These are phyloP conservation scores for Triangularia verruculosa DNA, from an alignment of 2,329 filamentous ascomycete species.

Conservation along the genomic window DNA sequence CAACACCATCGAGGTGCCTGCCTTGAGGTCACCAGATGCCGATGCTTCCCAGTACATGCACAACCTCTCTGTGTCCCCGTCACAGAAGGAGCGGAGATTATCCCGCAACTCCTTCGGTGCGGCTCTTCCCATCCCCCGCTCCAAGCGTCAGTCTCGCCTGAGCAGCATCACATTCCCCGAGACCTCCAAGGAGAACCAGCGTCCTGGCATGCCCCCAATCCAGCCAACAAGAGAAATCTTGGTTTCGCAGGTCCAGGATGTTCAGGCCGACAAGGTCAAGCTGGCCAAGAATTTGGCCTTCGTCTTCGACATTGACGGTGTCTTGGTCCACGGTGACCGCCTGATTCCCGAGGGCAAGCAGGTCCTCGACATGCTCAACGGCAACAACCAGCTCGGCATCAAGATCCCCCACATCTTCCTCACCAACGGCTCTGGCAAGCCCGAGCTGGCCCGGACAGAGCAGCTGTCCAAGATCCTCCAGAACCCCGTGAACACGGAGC, in stretches of 20 bases:
- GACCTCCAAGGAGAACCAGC: conserved; percentile 25
- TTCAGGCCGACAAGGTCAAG: conserved; percentile 62
- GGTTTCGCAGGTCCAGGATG: conserved; percentile 66
- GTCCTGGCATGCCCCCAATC: conserved; percentile 57
- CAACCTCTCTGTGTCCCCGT: conserved; percentile 65
- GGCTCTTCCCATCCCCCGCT: conserved; percentile 68
- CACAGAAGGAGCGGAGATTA: conserved; percentile 62
- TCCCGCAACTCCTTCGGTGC: conserved; percentile 76
- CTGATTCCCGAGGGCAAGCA: conserved; percentile 65
- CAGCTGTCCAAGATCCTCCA: conserved; percentile 66
- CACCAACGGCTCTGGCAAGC: conserved; percentile 72
- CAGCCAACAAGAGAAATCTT: conserved; percentile 65
- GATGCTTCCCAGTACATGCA: conserved; percentile 71
- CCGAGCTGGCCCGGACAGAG: conserved; percentile 60
- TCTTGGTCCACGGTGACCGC: conserved; percentile 69
- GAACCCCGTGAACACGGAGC: conserved; percentile 63
- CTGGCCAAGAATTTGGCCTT: conserved; percentile 78
- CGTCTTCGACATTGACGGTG: conserved; percentile 76
- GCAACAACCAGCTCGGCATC: conserved; percentile 74
- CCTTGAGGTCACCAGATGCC: conserved; percentile 64
- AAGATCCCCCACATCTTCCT: conserved; percentile 74
- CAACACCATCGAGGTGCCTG: conserved; percentile 66
- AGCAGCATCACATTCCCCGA: conserved; percentile 52
- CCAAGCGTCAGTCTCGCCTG: conserved; percentile 65
- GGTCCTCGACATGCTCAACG: conserved; percentile 68